These are phyloP conservation scores for Auriscalpium orientale DNA, from an alignment of 768 basidiomycete genomes.

Conservation along the genomic window DNA sequence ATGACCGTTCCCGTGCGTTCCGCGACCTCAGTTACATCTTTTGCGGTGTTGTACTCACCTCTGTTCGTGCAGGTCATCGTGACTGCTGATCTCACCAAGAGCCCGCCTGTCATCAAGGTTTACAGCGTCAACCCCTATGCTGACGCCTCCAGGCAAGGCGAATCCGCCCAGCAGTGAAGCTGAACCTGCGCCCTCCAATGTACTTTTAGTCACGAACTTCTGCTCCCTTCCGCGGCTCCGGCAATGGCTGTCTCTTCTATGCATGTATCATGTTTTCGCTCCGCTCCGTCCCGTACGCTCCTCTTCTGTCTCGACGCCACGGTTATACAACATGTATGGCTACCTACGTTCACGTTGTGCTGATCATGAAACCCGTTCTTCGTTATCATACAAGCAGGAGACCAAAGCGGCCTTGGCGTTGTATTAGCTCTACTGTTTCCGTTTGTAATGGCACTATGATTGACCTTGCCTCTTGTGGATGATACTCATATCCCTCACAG, in stretches of 20 bases:
- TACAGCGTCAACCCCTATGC: slow-evolving; percentile 93
- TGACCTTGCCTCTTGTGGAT: neutral
- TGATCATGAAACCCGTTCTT: neutral
- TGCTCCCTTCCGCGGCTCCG: too few relatives aligned
- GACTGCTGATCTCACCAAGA: slow-evolving; percentile 91
- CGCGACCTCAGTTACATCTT: neutral
- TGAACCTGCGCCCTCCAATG: neutral
- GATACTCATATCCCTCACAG: neutral
- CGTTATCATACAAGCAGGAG: neutral
- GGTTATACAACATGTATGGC: neutral
- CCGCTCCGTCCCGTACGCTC: neutral
- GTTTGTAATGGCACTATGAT: slow-evolving; percentile 8
- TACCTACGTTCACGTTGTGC: too few relatives aligned
- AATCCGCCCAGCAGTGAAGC: slow-evolving; percentile 25
- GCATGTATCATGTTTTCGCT: neutral
- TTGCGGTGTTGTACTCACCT: slow-evolving; percentile 4
- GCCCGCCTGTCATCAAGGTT: slow-evolving; percentile 94
- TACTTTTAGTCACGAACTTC: neutral
- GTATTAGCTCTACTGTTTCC: slow-evolving; percentile 8
- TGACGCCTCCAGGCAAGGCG: slow-evolving; percentile 20
- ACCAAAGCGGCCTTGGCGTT: neutral
- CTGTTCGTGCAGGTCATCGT: slow-evolving; percentile 66
- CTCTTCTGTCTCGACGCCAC: neutral
- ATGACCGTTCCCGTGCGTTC: slow-evolving; percentile 84
- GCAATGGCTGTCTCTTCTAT: neutral